These are phyloP conservation scores for Venturia oleaginea DNA, from an alignment of 2,329 filamentous ascomycete species.

Conservation along the genomic window DNA sequence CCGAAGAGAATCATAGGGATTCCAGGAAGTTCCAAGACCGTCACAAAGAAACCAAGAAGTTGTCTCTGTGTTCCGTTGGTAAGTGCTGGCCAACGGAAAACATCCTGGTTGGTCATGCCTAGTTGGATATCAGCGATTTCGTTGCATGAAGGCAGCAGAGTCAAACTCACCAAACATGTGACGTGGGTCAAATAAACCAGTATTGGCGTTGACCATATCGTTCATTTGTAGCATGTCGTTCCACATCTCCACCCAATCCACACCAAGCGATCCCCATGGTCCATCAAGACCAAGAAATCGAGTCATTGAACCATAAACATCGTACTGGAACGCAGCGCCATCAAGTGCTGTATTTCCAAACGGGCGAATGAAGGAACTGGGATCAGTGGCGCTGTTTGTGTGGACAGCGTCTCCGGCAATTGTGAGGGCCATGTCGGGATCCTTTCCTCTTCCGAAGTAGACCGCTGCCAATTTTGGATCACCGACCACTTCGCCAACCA, in stretches of 20 bases:
- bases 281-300: conserved; percentile 52
- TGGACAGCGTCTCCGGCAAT: conserved; percentile 34
- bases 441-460: conserved; percentile 50
- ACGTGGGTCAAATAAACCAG: conserved; percentile 52
- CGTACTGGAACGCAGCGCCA: conserved; percentile 52
- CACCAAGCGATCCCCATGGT: conserved; percentile 40
- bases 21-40: conserved; percentile 50
- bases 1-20: conserved; percentile 57
- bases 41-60: conserved; percentile 49
- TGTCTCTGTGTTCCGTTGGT: conserved; percentile 48
- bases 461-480: conserved; percentile 51
- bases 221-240: conserved; percentile 47
- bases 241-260: conserved; percentile 46
- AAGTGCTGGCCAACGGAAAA: conserved; percentile 52
- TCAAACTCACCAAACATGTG: conserved; percentile 57
- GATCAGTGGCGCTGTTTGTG: conserved; percentile 37
- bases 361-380: conserved; percentile 33
- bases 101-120: conserved; percentile 2
- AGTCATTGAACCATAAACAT: conserved; percentile 49
- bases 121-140: background rate
- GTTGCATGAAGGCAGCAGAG: conserved; percentile 27
- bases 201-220: conserved; percentile 50
- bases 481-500: conserved; percentile 53
- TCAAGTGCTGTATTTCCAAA: conserved; percentile 45
- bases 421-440: conserved; percentile 36